Evolutionary conservation across 106 monocot species (phyloP), one percentile per base, ranked within the genome.

Genomic region (Acorus gramineus): DNA sequence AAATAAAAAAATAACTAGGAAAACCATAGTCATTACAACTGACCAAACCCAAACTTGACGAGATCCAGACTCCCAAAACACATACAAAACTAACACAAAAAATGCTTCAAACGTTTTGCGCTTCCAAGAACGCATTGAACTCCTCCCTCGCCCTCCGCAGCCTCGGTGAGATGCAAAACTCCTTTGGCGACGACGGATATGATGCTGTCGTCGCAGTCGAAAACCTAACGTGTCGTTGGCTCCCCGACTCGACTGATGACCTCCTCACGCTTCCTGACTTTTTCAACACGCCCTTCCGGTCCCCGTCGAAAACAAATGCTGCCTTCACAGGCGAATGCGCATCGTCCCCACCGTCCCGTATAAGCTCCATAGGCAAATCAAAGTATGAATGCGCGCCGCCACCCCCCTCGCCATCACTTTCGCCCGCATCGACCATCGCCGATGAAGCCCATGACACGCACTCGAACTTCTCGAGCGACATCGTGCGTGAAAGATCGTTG

Each of bases 341-440:
- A 46, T 86, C 83, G 13, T 68, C 66, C 4, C 2, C 47, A 44
- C 63, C 51, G 55, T 44, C 65, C 44, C 70, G 70, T 8, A 78
- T 78, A 28, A 78, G 68, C 73, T 90, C 83, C 68, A 86, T 11
- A 49, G 90, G 90, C 78, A 83, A 46, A 52, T 86, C 90, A 14
- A 80, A 86, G 69, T 76, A 85, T 0, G 78, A 54, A 4, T 50
- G 14, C 46, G 42, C 5, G 46, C 28, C 28, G 8, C 51, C 69
- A 4, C 52, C 62, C 13, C 50, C 76, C 9, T 60, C 70, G 5
- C 77, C 71, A 2, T 70, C 58, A n/a, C 66, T 65, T 3, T n/a
- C 60, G 44, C 60, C 70, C 57, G 9, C 53, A 5, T 60, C 53
- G 6, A 64, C 3, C 42, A 58, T 47, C 2, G 64, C 53, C 4